Evolutionary conservation across 306 rosid genomes (phyloP).

Genomic region (Benincasa hispida): DNA sequence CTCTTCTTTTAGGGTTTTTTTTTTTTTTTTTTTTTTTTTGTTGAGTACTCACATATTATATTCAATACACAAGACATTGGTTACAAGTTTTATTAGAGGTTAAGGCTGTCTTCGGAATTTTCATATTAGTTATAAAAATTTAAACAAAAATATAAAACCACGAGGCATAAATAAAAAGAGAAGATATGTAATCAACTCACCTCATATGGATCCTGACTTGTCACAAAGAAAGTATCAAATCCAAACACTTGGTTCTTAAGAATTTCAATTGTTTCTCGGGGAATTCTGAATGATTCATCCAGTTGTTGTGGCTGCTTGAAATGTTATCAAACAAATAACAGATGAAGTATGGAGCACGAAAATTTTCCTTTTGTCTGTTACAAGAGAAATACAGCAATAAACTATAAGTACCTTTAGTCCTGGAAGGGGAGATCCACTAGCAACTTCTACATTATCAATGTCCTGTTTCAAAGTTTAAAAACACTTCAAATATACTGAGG

Average conservation of each 20-base stretch:
- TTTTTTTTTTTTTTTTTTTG: too few relatives aligned
- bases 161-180: neutral
- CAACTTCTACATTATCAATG: conserved; percentile 47
- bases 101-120: neutral
- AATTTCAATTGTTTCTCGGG: conserved; percentile 71
- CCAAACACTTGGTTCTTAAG: conserved; percentile 85
- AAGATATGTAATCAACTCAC: conserved; percentile 24
- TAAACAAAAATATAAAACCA: neutral
- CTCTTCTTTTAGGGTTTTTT: neutral
- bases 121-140: neutral
- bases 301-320: conserved; percentile 66
- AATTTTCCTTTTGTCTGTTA: neutral
- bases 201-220: conserved; percentile 93
- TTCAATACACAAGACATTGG: neutral
- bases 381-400: conserved; percentile 5
- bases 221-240: conserved; percentile 85
- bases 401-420: conserved; percentile 85
- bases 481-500: conserved; percentile 21
- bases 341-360: conserved; percentile 10
- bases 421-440: conserved; percentile 98
- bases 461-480: conserved; percentile 34
- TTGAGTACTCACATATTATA: neutral
- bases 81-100: neutral
- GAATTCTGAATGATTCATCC: conserved; percentile 59
- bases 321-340: conserved; percentile 13